phyloP scores from a whole-genome alignment of 1,139 yeast species.

The Sugiyamaella xylanicola region DNA sequence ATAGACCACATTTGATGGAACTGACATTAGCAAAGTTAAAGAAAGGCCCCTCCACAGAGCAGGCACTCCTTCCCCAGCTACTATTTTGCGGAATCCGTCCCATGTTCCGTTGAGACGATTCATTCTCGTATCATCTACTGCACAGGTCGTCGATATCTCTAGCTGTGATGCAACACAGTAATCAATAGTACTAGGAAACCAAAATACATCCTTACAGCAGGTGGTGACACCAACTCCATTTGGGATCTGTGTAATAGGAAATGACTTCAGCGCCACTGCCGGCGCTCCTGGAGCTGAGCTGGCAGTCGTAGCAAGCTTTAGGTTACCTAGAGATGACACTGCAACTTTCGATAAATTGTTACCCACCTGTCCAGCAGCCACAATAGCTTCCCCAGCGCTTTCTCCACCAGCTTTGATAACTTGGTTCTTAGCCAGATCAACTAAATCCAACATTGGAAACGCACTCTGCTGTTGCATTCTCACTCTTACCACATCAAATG shows the following conservation, averaged over 20 bases:
- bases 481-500: slow-evolving; percentile 90
- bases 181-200: slow-evolving; percentile 45
- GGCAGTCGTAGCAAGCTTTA: neutral
- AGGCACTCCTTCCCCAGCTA: slow-evolving; percentile 67
- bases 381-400: neutral
- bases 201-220: slow-evolving; percentile 47
- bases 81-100: slow-evolving; percentile 70
- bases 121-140: slow-evolving; percentile 40
- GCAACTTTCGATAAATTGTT: slow-evolving; percentile 3
- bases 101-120: slow-evolving; percentile 57
- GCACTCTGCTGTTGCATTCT: slow-evolving; percentile 84
- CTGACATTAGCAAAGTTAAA: slow-evolving; percentile 80
- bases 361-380: neutral
- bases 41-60: slow-evolving; percentile 92
- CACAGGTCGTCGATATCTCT: slow-evolving; percentile 37
- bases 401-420: neutral
- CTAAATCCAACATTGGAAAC: slow-evolving; percentile 28
- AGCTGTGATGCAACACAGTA: slow-evolving; percentile 45
- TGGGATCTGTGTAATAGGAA: slow-evolving; percentile 35
- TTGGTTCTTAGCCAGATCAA: neutral
- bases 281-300: slow-evolving; percentile 22
- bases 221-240: slow-evolving; percentile 41
- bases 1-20: slow-evolving; percentile 91
- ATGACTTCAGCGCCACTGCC: slow-evolving; percentile 26
- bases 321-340: neutral